Evolutionary conservation across 306 rosid genomes (phyloP), one percentile per base, ranked within the genome.

Genomic region (Geum urbanum): DNA sequence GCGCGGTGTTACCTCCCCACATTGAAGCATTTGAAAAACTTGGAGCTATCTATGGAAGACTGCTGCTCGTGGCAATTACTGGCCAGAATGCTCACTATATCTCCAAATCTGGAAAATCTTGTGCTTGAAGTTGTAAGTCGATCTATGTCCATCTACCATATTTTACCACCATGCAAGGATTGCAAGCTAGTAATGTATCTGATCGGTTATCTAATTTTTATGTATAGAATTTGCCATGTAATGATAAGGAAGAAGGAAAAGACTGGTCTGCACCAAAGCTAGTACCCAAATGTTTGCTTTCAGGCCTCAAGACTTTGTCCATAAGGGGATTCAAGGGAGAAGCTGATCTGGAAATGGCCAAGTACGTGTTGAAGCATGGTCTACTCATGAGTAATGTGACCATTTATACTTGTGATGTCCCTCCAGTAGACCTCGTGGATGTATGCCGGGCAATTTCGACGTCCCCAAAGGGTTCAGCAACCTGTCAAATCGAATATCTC

Each of bases 401-500:
- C 3, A 2, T 18, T n/a, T 52, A 52, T 52, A 52, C 19, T 49
- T 49, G 54, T 6, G 54, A 50, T 50, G 3, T 15, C 2, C 2
- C 8, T 50, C 3, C 8, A 14, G 52, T 18, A 13, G 52, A 48
- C 52, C 12, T 48, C 5, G 12, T 18, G 5, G 6, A 48, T 7
- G 52, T 48, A 48, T 0, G n/a, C 5, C 18, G 2, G 52, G 52
- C 12, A 48, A 48, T 48, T 18, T 13, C 8, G 13, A 65, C 0
- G 22, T 20, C 49, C 19, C 12, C 53, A 6, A 63, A 0, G 43
- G 43, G 39, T 65, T 65, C 69, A 8, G 8, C 0, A 37, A 22
- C 69, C 48, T 65, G 69, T 46, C 69, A 65, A 45, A 22, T 65
- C 48, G 20, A 45, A 46, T 20, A 19, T 22, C 47, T 19, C 37